Evolutionary conservation across 495 filamentous ascomycete genomes (phyloP).

Genomic region (Talaromyces trachyspermus): DNA sequence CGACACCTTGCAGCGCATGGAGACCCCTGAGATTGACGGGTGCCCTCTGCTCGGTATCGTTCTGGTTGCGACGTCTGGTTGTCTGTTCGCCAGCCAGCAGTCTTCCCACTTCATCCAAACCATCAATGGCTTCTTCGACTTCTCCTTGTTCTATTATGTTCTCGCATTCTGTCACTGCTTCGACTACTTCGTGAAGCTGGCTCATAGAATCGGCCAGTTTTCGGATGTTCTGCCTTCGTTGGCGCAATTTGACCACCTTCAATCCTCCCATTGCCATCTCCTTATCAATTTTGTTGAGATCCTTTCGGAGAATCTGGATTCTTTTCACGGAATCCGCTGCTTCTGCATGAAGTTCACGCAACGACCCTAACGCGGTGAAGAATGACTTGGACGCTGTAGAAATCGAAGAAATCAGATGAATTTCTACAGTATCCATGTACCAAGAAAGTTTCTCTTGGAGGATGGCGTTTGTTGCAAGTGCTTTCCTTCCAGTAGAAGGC

Average conservation of each 20-base stretch:
- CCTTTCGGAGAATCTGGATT: conserved; percentile 73
- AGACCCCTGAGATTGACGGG: conserved; percentile 67
- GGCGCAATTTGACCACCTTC: conserved; percentile 74
- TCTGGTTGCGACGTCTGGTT: conserved; percentile 16
- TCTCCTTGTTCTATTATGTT: conserved; percentile 72
- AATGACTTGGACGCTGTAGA: conserved; percentile 92
- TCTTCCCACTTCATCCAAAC: conserved; percentile 67
- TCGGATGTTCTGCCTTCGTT: conserved; percentile 75
- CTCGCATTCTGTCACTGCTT: conserved; percentile 69
- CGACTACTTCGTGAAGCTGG: conserved; percentile 73
- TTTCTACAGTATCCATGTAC: conserved; percentile 99
- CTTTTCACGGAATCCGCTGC: conserved; percentile 84
- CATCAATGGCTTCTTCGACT: conserved; percentile 68
- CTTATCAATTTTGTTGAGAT: conserved; percentile 70
- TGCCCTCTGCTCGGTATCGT: conserved; percentile 18
- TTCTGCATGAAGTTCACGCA: conserved; percentile 85
- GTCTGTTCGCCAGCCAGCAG: conserved; percentile 63
- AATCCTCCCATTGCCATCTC: conserved; percentile 84
- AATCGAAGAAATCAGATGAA: conserved; percentile 93
- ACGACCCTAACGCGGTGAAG: conserved; percentile 87
- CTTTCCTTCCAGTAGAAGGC: conserved; percentile 55
- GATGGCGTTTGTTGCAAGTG: conserved; percentile 92
- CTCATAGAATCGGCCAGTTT: conserved; percentile 74
- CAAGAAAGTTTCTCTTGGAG: conserved; percentile 98
- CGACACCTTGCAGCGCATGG: conserved; percentile 73